Percentiles rank a stretch among this genome's conserved stretches.
These are phyloP conservation scores for Ogataea dorogensis DNA, from an alignment of 805 yeast genomes.

Conservation along the genomic window DNA sequence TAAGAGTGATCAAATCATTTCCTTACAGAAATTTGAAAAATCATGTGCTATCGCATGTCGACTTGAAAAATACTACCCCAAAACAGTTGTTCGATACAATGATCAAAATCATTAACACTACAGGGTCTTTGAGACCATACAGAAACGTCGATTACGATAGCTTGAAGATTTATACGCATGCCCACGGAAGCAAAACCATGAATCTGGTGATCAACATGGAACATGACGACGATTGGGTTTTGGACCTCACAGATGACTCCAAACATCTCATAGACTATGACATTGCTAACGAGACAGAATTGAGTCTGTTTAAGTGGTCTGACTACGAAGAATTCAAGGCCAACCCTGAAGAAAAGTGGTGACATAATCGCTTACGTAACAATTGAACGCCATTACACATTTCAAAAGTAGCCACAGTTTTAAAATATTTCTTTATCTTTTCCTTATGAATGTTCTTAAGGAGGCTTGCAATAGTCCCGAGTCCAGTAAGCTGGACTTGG, in stretches of 20 bases:
- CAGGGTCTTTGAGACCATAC: constrained; percentile 78
- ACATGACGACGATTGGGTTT: constrained; percentile 74
- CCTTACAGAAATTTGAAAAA: constrained; percentile 87
- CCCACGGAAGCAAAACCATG: constrained; percentile 92
- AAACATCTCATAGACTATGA: constrained; percentile 52
- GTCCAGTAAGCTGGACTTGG: constrained; percentile 19
- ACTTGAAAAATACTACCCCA: constrained; percentile 69
- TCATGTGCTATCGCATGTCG: constrained; percentile 63
- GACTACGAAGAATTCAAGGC: constrained; percentile 68
- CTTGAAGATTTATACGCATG: constrained; percentile 86
- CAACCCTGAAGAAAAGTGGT: constrained; percentile 94
- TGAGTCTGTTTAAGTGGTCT: constrained; percentile 70
- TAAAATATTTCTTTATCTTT: constrained; percentile 1
- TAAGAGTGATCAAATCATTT: constrained; percentile 87
- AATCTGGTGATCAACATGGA: constrained; percentile 89
- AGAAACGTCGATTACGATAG: constrained; percentile 73
- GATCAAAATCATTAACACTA: constrained; percentile 40
- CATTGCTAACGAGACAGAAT: constrained; percentile 85
- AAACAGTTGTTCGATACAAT: constrained; percentile 56
- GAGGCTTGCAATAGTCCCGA: constrained; percentile 24
- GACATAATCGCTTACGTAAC: constrained; percentile 14
- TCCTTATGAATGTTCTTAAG: constrained; percentile 21
- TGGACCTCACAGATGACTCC: constrained; percentile 38
- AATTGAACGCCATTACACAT: constrained; percentile 1
- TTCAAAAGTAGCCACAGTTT: constrained; percentile 8